Evolutionary conservation across 1,284 basidiomycete genomes (phyloP), one percentile per base, ranked within the genome.

Genomic region (Athelia psychrophila): DNA sequence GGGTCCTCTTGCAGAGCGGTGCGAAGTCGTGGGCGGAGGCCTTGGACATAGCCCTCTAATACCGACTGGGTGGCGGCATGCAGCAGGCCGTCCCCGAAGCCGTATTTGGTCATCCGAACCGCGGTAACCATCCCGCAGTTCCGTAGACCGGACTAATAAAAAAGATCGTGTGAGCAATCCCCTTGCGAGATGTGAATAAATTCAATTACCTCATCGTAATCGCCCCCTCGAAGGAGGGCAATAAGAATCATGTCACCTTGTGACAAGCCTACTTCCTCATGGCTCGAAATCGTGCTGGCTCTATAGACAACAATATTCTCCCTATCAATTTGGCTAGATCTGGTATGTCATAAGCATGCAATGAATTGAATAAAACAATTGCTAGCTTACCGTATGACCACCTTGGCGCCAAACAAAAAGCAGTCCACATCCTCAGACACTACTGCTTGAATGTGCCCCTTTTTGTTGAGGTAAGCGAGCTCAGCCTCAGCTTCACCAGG

Each of bases 401-500:
- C 42, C 18, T 23, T 27, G 0, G 59, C 63, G 2, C 66, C 65
- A 53, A 64, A 68, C 6, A 66, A 16, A 16, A 68, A 51, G 1
- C 50, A 50, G 49, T 86, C 82, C 1, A 75, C 75, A 56, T 86
- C 83, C 56, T 83, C 79, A 0, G 80, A 79, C 8, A 84, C 51
- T 0, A 88, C 70, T 1, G 73, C 77, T 58, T 86, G 81, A 38
- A 86, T 73, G 48, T 71, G 60, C 0, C 76, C 77, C 42, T 68
- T 60, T 0, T 58, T 51, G 52, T 77, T 78, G 62, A 86, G 70
- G 18, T 67, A 63, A 0, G 82, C 82, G 2, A 86, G 66, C 55
- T 86, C 82, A 0, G 83, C 83, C 57, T 85, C 83, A 0, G 84
- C 84, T 60, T 86, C 84, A 1, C 80, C 84, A 0, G 76, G 77